These are phyloP conservation scores for Solanum hybrid DNA, from an alignment of 305 asterid genomes.

Conservation along the genomic window DNA sequence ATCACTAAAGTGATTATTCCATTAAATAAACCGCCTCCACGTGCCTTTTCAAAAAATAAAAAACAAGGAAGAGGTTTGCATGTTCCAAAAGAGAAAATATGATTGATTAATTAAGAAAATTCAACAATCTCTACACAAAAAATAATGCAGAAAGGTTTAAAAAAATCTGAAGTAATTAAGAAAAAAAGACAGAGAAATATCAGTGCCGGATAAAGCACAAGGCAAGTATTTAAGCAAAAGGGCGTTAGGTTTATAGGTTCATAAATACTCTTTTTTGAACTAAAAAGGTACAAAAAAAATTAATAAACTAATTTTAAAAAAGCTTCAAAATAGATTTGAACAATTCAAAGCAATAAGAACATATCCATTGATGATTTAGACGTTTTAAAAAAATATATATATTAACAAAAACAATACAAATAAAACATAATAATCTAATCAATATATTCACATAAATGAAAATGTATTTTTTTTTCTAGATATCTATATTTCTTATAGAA, in stretches of 20 bases:
- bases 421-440: neutral
- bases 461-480: neutral
- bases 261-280: neutral
- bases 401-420: neutral
- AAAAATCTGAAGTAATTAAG: neutral
- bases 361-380: neutral
- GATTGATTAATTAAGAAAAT: neutral
- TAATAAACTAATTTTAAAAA: no score
- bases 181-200: neutral
- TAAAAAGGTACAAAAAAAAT: neutral
- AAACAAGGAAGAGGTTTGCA: neutral
- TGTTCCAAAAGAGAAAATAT: neutral
- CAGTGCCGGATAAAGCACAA: neutral
- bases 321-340: no score
- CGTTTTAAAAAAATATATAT: neutral
- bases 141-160: neutral
- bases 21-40: neutral
- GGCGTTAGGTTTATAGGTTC: neutral
- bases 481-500: neutral
- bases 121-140: neutral
- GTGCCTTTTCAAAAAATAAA: neutral
- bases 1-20: no score
- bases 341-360: no score
- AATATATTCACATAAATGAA: neutral
- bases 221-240: neutral